phyloP scores from a whole-genome alignment of 805 yeast species.

The Zygoascus tannicola region DNA sequence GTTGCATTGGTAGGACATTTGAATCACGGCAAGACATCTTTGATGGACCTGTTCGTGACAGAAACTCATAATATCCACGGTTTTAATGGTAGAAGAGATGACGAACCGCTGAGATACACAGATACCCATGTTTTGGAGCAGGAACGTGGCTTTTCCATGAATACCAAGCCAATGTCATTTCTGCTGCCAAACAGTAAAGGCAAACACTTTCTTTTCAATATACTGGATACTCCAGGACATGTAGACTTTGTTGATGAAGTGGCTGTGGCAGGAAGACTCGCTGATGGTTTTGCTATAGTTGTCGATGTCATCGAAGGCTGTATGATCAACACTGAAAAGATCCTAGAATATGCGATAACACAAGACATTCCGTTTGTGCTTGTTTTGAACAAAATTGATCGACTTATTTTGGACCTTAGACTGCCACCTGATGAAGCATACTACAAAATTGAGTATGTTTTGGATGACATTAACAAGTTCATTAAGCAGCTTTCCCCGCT shows the following conservation, averaged over 20 bases:
- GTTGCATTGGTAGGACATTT: constrained; percentile 71
- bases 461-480: constrained; percentile 56
- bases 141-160: constrained; percentile 61
- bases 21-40: constrained; percentile 79
- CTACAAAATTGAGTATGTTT: constrained; percentile 49
- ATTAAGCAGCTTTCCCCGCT: constrained; percentile 25
- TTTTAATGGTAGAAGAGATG: constrained; percentile 29
- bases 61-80: constrained; percentile 49
- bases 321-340: constrained; percentile 40
- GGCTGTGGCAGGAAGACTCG: constrained; percentile 43
- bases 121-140: constrained; percentile 65
- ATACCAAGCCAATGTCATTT: constrained; percentile 51
- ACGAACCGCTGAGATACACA: constrained; percentile 48
- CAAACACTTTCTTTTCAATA: constrained; percentile 49
- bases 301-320: constrained; percentile 85
- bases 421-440: constrained; percentile 69
- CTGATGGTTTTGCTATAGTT: constrained; percentile 60
- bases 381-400: constrained; percentile 73
- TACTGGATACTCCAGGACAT: constrained; percentile 91
- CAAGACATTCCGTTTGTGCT: constrained; percentile 46
- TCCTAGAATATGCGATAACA: constrained; percentile 44
- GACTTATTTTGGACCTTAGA: constrained; percentile 70
- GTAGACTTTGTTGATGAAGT: constrained; percentile 72
- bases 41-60: constrained; percentile 56
- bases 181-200: constrained; percentile 44